phyloP scores from a whole-genome alignment of 257 asterid genomes.

The Verbascum thapsus region DNA sequence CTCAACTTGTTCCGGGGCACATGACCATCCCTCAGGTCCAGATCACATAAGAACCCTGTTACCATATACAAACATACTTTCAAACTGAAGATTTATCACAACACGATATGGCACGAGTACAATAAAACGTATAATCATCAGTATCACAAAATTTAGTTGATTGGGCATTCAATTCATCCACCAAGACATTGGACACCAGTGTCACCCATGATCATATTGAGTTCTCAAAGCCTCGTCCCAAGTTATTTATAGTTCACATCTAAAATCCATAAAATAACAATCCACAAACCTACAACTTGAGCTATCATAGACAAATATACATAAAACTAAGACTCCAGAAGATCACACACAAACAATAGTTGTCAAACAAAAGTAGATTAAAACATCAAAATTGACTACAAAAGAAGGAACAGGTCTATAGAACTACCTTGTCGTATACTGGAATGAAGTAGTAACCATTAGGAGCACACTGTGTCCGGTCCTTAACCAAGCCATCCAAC shows the following conservation, averaged over 20 bases:
- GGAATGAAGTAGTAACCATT: constrained; percentile 99
- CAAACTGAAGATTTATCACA: constrained; percentile 13
- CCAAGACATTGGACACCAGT: neutral
- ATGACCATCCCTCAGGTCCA: constrained; percentile 97
- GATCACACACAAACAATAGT: neutral
- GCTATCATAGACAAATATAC: constrained; percentile 3
- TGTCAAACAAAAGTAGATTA: neutral
- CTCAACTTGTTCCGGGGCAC: constrained; percentile 94
- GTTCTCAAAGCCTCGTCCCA: neutral
- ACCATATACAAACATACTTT: constrained; percentile 26
- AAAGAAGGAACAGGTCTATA: neutral
- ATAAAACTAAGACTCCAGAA: neutral
- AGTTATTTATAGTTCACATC: constrained; percentile 1
- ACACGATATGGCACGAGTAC: constrained; percentile 13
- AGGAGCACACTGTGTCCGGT: constrained; percentile 94
- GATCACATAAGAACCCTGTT: constrained; percentile 87
- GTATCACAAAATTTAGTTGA: constrained; percentile 12
- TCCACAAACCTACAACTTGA: constrained; percentile 8
- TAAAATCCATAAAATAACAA: constrained; percentile 13
- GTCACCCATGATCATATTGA: neutral
- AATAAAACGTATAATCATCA: neutral
- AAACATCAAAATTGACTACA: neutral
- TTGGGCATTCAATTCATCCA: constrained; percentile 10
- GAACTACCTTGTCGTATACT: constrained; percentile 95
- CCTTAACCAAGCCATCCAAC: constrained; percentile 94